Evolutionary conservation across 176 grass and related monocot species (phyloP), one percentile per base, ranked within the genome.

Genomic region (Miscanthus lutarioriparius): DNA sequence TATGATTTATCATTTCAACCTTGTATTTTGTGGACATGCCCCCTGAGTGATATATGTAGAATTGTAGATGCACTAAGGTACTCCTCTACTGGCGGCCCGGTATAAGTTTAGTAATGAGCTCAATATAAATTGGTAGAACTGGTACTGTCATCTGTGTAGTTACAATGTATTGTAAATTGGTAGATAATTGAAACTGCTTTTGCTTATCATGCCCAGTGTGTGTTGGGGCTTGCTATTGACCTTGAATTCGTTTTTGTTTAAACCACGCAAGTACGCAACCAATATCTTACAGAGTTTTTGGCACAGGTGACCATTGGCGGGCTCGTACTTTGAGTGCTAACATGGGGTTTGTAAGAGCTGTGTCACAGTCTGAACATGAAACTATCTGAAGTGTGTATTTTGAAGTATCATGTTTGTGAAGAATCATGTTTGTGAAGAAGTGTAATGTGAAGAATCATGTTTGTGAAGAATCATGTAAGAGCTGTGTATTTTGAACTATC

Each of bases 281-380:
- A n/a, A 22, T 26, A 62, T 62, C n/a, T 62, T 62, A 12, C 58
- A 62, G 3, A 26, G 58, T 91, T 38, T 96, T 98, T 66, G 96
- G 96, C 22, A 98, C 96, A 70, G 96, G 96, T 27, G 96, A 96
- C 81, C 80, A 80, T 49, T 94, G 96, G 93, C 89, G 75, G 19
- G 88, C 93, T 70, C 91, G 91, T 35, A 98, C 96, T 75, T 72
- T 98, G 78, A 98, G 93, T 5, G 96, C 96, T 23, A 98, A 95
- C 66, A 94, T 86, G 84, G 91, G 87, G 26, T 88, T 96, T 8
- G 89, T 92, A 54, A 87, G 96, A 80, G 93, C 96, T 75, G 83
- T 98, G 89, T 93, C 91, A 30, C 91, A 98, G 67, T 84, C 84
- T 45, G 90, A n/a, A n/a, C n/a, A n/a, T n/a, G n/a, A n/a, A n/a